Evolutionary conservation across 1,139 yeast species (phyloP), one percentile per base, ranked within the genome.

Genomic region (Arxiozyma heterogenica): DNA sequence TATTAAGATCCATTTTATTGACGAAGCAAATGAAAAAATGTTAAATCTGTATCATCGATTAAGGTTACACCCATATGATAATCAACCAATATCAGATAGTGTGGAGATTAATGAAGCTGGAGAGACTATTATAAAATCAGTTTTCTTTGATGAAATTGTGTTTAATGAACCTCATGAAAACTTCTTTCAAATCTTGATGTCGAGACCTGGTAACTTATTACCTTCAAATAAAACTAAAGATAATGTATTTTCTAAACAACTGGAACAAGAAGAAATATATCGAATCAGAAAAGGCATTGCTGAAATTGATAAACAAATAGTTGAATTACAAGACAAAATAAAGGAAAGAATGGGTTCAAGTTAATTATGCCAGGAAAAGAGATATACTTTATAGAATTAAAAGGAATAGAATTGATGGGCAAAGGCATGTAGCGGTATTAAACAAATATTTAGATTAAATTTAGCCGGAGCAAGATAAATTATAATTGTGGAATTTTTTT

Each of bases 141-240:
- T 86, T 5, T 75, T 85, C 48, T 93, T 86, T 66, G 98, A 93
- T 65, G 98, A 93, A 68, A 74, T 93, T 43, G 96, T 93, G 12
- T 93, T 94, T 66, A 90, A 87, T 66, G 99, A 93, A 67, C 99
- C 99, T 1, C 90, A 97, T 1, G 98, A 93, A 63, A 78, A 79
- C 34, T 81, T 90, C 70, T 91, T 93, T 57, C 60, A 86, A 60
- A 73, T 83, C 8, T 75, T 93, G 62, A 88, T 96, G 11, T 72
- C 78, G 48, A 77, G 79, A 56, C 95, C 97, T 1, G 84, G 89
- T 38, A 86, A 88, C 52, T 64, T 85, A 53, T 71, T 90, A 49
- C 94, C 95, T 0, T 79, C 81, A 53, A 77, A 76, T 57, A 75
- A 81, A 55, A 64, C 78, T 1, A 77, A 73, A 49, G 75, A 74